phyloP scores from a whole-genome alignment of 202 grass and related monocot genomes.

The Zoysia matrella region DNA sequence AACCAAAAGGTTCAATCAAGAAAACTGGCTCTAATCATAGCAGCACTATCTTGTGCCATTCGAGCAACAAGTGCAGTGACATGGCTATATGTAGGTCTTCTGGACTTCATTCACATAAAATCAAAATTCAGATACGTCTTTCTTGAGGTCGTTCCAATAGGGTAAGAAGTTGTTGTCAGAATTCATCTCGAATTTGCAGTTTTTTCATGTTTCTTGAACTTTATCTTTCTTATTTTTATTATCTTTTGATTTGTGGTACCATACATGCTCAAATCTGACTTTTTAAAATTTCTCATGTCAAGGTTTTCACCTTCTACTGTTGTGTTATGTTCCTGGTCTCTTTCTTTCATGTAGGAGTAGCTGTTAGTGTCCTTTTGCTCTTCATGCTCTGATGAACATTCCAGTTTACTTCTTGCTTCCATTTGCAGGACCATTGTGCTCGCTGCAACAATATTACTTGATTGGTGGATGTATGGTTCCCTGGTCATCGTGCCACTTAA shows the following conservation, averaged over 20 bases:
- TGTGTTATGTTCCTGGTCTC: background rate
- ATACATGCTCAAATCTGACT: too few species aligned
- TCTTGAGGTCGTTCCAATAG: slow-evolving; percentile 75
- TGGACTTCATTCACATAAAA: slow-evolving; percentile 81
- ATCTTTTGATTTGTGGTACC: background rate
- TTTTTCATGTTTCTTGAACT: background rate
- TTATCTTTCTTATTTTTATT: background rate
- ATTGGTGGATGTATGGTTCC: slow-evolving; percentile 85
- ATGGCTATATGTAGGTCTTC: slow-evolving; percentile 84
- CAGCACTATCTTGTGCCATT: slow-evolving; percentile 79
- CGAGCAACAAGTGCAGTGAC: slow-evolving; percentile 91
- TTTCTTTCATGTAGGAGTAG: background rate
- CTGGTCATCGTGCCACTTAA: slow-evolving; percentile 80
- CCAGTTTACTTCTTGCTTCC: slow-evolving; percentile 5
- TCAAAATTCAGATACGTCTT: slow-evolving; percentile 68
- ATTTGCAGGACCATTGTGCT: slow-evolving; percentile 75
- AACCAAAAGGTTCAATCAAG: slow-evolving; percentile 55
- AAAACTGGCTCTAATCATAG: slow-evolving; percentile 73
- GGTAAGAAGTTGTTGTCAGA: slow-evolving; percentile 60
- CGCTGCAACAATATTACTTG: slow-evolving; percentile 66
- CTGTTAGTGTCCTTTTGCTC: background rate
- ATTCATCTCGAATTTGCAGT: background rate
- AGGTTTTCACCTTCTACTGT: background rate
- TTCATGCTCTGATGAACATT: background rate
- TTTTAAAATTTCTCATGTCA: too few species aligned